Evolutionary conservation across 139 green algal species (phyloP), one percentile per base, ranked within the genome.

Genomic region (Dunaliella sp.): DNA sequence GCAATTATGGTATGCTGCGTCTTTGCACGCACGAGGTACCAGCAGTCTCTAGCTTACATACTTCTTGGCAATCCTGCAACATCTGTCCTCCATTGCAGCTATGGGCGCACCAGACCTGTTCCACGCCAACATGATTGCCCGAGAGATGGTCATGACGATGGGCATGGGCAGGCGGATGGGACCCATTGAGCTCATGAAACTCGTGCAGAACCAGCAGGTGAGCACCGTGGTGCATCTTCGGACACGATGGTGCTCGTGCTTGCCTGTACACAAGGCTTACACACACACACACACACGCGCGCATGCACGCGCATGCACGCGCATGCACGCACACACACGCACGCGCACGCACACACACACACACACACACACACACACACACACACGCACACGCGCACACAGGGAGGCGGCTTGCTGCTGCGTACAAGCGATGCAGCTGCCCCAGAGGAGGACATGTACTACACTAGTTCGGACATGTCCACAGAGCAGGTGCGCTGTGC

Each of bases 121-220:
- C 88, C 84, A 92, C 22, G 95, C 93, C 37, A 98, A 97, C 93
- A 88, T 90, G 80, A 89, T 98, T 38, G 96, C 96, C 0, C 91
- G 94, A 12, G 95, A 98, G 89, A 98, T 98, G 95, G 87, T 98
- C 24, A 92, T 96, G 86, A 88, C 87, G 30, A 95, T 92, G 86
- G 96, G 95, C 80, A 96, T 97, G 80, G 91, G 90, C 81, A 92
- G 90, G 73, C 89, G 91, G 26, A 89, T 95, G 65, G 95, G 95
- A 0, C 95, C 95, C 1, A 86, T 97, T 30, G 86, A 91, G 2
- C 84, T 98, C 65, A 95, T 97, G 94, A 58, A 88, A n/a, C 73
- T 89, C 33, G 22, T 84, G 3, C 36, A 59, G 25, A 74, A 38
- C n/a, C 48, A 75, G 22, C 16, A 83, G 30, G 30, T 80, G 75